Evolutionary conservation across 1,284 basidiomycete genomes (phyloP), one percentile per base, ranked within the genome.

Genomic region (Coriolopsis trogii): DNA sequence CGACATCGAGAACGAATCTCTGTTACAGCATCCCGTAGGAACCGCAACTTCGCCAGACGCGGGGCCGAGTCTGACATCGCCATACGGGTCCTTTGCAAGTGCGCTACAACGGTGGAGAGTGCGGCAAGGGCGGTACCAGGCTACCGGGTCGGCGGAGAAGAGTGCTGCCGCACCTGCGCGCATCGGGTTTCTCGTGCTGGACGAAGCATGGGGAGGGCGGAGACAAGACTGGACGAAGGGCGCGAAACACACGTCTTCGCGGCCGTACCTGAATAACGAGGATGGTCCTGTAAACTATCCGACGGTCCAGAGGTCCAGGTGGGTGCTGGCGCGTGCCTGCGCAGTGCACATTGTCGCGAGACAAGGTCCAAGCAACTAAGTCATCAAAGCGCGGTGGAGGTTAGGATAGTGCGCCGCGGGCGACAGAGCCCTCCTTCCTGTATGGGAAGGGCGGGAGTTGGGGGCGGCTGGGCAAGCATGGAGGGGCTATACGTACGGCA

Each of bases 361-460:
- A 40, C 36, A 51, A 36, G 47, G 46, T 48, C 46, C 24, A 45
- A 46, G 37, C 46, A 53, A 49, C 49, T 26, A 36, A 43, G n/a
- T 39, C 25, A 49, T 39, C 15, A 36, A 50, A 41, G 37, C 43
- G 51, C 41, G 54, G 49, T 63, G 67, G 55, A 60, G 55, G 53
- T 55, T 59, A 46, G 43, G 47, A 49, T 65, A 58, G 58, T 63
- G 55, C 55, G 51, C 58, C 45, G 61, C 44, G 63, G 63, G 59
- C 53, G 51, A 49, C 40, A 55, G 47, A 59, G 64, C 60, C 59
- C 57, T 59, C 64, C 66, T 68, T 65, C 57, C 64, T 66, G 66
- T 68, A 16, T 4, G 60, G 60, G 58, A 67, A 68, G 66, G 62
- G 40, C 57, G 53, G 46, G 61, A 61, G 60, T 63, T 65, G 66